Base-by-base conservation (phyloP, 1,284 basidiomycete species). In the Filobasidium uniguttulatum region DNA sequence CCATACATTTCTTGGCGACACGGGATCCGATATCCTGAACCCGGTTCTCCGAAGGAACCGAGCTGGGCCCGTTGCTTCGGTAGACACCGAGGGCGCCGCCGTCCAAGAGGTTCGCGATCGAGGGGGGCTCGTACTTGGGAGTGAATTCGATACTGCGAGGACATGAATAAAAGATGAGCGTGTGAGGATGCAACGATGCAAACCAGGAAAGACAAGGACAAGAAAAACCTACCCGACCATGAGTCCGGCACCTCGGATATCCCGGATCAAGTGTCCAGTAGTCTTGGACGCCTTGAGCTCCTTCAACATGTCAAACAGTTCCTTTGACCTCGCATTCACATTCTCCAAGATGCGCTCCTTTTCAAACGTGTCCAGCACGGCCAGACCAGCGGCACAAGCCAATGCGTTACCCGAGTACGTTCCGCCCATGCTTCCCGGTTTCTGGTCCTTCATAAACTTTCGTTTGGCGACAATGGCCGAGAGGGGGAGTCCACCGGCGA, bases 381-480 rank as follows among this genome's bases (percentile, higher is more conserved):
- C 88, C 34, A 82, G 74, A 10, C 81, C 88, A 15, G 89, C 89
- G 0, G 89, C 89, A 63, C 88, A 93, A 0, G 83, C 74, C 0
- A 93, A 84, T 0, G 85, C 81, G 62, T 90, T 93, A 26, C 89
- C 89, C 9, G 84, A 50, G 26, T 55, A 55, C 1, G 54, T 55
- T 30, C 50, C 50, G 35, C 54, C 83, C 78, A 93, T 82, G 15
- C 78, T 79, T 12, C 88, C 89, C 6, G 84, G 78, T 62, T 76
- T 77, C 55, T 93, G 75, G 60, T 74, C 79, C 65, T 86, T 84
- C 51, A 85, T 89, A 49, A 93, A 62, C 58, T 87, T 85, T 70
- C 80, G 86, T 46, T 81, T 75, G 56, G 82, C 82, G 47, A 88
- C 78, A 37, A 96, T 78, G 23, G 81, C 88, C 50, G 85, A 89